These are phyloP conservation scores for Thuja plicata DNA, from an alignment of 83 land plant species.

Conservation along the genomic window DNA sequence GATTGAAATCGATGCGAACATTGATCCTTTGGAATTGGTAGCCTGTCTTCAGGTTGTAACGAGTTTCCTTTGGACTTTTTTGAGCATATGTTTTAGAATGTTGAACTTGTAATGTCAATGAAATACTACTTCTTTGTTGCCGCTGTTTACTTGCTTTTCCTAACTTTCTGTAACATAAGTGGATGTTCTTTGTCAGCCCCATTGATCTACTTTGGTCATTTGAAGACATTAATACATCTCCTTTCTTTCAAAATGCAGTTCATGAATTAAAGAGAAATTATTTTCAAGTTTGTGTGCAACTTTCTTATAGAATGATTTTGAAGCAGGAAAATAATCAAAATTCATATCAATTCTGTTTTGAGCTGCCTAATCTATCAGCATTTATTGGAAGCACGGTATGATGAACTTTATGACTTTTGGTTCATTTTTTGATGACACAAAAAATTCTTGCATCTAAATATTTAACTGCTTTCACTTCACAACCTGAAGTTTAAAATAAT, in stretches of 20 bases:
- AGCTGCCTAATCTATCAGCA: conserved; percentile 79
- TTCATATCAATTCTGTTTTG: conserved; percentile 87
- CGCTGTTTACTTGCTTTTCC: background rate
- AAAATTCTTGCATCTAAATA: background rate
- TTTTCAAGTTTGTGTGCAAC: background rate
- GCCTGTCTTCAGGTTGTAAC: conserved; percentile 67
- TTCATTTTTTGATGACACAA: background rate
- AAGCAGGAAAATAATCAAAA: conserved; percentile 68
- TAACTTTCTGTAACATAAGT: background rate
- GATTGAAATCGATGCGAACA: conserved; percentile 47
- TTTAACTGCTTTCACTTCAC: background rate
- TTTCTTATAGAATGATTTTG: background rate
- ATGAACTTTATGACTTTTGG: background rate
- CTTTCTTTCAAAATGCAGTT: background rate
- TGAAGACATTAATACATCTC: background rate
- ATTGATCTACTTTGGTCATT: background rate
- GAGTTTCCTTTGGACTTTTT: background rate
- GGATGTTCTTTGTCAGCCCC: background rate
- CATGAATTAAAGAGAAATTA: background rate
- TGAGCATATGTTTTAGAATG: background rate
- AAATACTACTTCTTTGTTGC: too few relatives aligned
- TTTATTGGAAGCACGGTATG: conserved; percentile 97
- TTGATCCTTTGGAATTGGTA: conserved; percentile 73
- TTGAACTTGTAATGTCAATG: background rate
- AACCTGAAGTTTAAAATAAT: background rate